These are phyloP conservation scores for Entomophthora muscae DNA, from an alignment of 371 early-diverging fungal genomes.

Conservation along the genomic window DNA sequence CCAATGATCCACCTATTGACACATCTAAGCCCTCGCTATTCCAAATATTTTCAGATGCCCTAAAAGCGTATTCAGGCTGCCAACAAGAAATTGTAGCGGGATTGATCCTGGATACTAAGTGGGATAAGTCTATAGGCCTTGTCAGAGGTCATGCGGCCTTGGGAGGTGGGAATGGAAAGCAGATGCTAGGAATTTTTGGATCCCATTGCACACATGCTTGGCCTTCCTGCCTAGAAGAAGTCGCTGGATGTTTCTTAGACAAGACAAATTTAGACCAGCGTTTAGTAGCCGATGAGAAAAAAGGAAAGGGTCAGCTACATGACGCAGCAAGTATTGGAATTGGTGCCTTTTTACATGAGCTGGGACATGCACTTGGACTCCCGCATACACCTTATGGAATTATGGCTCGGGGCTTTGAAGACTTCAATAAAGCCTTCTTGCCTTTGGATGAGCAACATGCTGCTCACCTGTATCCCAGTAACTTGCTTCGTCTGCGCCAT, in stretches of 20 bases:
- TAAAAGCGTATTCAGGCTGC: constrained; percentile 23
- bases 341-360: constrained; percentile 49
- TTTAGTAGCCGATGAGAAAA: constrained; percentile 33
- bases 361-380: constrained; percentile 37
- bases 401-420: constrained; percentile 45
- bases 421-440: constrained; percentile 28
- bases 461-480: constrained; percentile 42
- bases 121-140: constrained; percentile 24
- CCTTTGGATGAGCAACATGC: constrained; percentile 30
- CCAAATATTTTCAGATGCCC: constrained; percentile 22
- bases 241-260: constrained; percentile 29
- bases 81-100: constrained; percentile 26
- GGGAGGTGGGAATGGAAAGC: constrained; percentile 32
- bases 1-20: constrained; percentile 18
- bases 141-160: constrained; percentile 44
- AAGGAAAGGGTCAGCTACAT: constrained; percentile 35
- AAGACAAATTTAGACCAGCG: constrained; percentile 30
- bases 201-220: constrained; percentile 42
- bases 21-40: constrained; percentile 21
- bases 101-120: constrained; percentile 33
- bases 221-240: constrained; percentile 39
- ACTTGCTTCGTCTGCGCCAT: constrained; percentile 35
- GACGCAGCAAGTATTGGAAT: constrained; percentile 40
- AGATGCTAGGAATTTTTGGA: constrained; percentile 40
- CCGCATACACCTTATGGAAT: constrained; percentile 36